A percentile compares a stretch with the other conserved stretches of the same genome.
Conservation (phyloP, 2,329 filamentous ascomycete genomes). For the Colletotrichum limetticola region DNA sequence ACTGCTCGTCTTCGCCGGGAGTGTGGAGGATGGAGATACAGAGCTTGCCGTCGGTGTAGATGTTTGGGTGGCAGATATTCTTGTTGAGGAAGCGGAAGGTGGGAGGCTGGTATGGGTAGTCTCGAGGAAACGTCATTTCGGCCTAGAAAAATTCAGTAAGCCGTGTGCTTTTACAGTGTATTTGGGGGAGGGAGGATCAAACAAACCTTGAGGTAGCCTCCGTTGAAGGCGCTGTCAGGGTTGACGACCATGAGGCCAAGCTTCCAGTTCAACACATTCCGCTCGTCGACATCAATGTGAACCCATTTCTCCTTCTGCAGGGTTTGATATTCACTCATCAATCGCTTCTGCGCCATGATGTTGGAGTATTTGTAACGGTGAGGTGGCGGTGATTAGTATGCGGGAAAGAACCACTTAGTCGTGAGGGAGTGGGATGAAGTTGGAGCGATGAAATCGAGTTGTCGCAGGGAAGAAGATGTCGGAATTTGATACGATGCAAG, state of each 20-base stretch:
- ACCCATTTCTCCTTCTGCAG: slow-evolving; percentile 94
- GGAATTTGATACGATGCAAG: background rate
- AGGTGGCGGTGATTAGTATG: background rate
- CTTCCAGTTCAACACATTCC: slow-evolving; percentile 89
- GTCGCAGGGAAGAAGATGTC: background rate
- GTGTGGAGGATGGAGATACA: slow-evolving; percentile 97
- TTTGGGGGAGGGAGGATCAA: background rate
- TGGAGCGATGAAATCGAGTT: background rate
- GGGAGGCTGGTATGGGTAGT: slow-evolving; percentile 91
- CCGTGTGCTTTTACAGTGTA: background rate
- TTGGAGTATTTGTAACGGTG: background rate
- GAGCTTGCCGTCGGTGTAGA: slow-evolving; percentile 89
- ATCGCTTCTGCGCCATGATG: slow-evolving; percentile 72
- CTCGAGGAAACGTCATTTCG: slow-evolving; percentile 85
- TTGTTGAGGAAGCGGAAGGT: slow-evolving; percentile 83
- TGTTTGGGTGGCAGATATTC: slow-evolving; percentile 90
- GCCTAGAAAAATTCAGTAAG: slow-evolving; percentile 57
- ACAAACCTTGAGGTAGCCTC: slow-evolving; percentile 84
- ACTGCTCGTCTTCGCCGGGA: slow-evolving; percentile 92
- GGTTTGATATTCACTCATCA: slow-evolving; percentile 88
- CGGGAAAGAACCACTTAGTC: background rate
- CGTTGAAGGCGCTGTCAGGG: slow-evolving; percentile 89
- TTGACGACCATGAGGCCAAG: slow-evolving; percentile 93
- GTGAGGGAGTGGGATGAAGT: background rate
- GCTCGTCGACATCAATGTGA: slow-evolving; percentile 84